Percentiles rank a stretch among this genome's conserved stretches.
phyloP scores from a whole-genome alignment of 495 filamentous ascomycete genomes.

The Penicillium silybi region DNA sequence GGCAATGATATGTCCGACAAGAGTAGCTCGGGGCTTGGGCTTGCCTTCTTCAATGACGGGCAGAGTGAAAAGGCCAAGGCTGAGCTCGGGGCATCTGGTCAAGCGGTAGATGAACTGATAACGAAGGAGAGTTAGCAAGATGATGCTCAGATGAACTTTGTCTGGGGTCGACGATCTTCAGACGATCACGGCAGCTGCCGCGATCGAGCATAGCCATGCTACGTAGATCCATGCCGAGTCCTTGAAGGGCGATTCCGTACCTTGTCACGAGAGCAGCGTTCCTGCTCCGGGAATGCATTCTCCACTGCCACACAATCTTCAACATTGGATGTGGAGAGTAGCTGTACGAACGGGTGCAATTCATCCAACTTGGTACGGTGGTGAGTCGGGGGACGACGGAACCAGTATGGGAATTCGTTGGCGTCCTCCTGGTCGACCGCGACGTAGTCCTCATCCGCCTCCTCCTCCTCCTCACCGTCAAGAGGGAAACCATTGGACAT shows the following conservation, averaged over 20 bases:
- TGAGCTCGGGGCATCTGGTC: conserved; percentile 70
- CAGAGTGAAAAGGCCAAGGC: conserved; percentile 72
- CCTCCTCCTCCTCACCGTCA: conserved; percentile 38
- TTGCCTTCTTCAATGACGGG: conserved; percentile 39
- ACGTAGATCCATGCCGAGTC: not conserved
- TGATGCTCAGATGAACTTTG: not conserved
- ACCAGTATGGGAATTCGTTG: conserved; percentile 43
- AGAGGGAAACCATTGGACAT: conserved; percentile 35
- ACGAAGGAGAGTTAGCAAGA: not conserved
- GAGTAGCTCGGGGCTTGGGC: conserved; percentile 45
- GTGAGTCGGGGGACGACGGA: conserved; percentile 38
- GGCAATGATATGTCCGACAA: conserved; percentile 80
- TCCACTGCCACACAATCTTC: conserved; percentile 76
- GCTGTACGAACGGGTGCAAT: conserved; percentile 65
- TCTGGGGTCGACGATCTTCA: not conserved
- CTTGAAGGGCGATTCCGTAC: conserved; percentile 39
- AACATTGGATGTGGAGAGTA: conserved; percentile 67
- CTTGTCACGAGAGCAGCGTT: conserved; percentile 77
- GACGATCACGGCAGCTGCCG: not conserved
- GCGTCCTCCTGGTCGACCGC: conserved; percentile 42
- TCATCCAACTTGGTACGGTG: conserved; percentile 45
- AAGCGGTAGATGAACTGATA: conserved; percentile 78
- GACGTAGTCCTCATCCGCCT: conserved; percentile 42
- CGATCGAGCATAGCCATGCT: not conserved
- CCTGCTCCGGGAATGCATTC: conserved; percentile 66